Base-by-base conservation (phyloP, 495 filamentous ascomycete species). In the Lasiosphaeris hirsuta region DNA sequence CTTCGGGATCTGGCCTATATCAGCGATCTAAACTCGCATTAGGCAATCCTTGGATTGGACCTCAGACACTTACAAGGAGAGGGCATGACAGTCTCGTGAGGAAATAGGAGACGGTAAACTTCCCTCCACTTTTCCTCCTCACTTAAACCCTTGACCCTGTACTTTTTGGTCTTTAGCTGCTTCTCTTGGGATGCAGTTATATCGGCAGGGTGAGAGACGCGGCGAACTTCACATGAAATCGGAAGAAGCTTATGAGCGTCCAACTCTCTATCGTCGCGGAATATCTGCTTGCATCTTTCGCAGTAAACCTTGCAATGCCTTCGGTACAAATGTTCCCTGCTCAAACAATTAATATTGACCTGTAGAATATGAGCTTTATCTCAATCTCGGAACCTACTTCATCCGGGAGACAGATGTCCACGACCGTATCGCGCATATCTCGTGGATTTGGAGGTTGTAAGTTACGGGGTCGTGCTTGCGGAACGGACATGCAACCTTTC, bases 81-180 rank as follows among this genome's bases (percentile, higher is more conserved):
- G 17, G 65, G 68, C n/a, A 69, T 51, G 40, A 7, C 43, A 19
- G 61, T 39, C 13, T 64, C 62, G 17, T 55, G 39, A 5, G 69
- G 69, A 38, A 71, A 69, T 2, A 71, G 56, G 7, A 68, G 60
- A 5, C 47, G 53, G 51, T 69, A 71, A 0, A 71, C 63, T 13
- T 71, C 69, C 13, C 30, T 42, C 69, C 69, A 71, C 15, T 69
- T 69, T 6, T 69, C 66, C 13, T 64, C 57, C 15, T 69, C 66
- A 1, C 49, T 60, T 34, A 64, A 63, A 7, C 51, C 55, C 10
- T 57, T 55, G 8, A 58, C 33, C 4, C 55, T 55, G 51, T 68
- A 54, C 41, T 63, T 68, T 48, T 59, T 63, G 1, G 65, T 64
- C 40, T 64, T 70, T 13, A 70, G 43, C 49, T 64, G 61, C 33